A percentile compares a stretch with the other conserved stretches of the same genome.
These are phyloP conservation scores for Leishmania arabica DNA, from an alignment of 208 protist genomes.

Conservation along the genomic window DNA sequence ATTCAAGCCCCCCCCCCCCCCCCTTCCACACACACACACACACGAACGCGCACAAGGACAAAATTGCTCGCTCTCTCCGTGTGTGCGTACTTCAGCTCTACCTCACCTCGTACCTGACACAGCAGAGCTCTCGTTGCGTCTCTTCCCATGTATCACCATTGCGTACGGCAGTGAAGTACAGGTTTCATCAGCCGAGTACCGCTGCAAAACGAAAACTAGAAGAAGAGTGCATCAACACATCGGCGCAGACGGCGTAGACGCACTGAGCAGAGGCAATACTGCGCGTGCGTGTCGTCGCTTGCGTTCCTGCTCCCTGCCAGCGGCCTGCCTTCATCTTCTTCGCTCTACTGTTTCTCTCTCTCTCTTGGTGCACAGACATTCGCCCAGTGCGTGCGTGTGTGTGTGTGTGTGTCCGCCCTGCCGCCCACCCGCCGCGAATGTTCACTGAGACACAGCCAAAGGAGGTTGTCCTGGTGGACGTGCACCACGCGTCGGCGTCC, in stretches of 20 bases:
- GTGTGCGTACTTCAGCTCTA: neutral
- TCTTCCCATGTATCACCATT: neutral
- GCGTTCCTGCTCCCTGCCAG: neutral
- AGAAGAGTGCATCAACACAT: neutral
- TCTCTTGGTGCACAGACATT: neutral
- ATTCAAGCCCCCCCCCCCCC: neutral
- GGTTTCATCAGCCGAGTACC: neutral
- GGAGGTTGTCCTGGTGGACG: conserved; percentile 1
- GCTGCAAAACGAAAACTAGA: neutral
- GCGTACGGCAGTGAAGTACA: neutral
- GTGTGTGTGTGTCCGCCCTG: too few relatives aligned
- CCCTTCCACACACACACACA: neutral
- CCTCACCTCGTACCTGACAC: neutral
- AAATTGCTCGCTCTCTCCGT: neutral
- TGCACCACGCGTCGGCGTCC: neutral
- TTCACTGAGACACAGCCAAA: conserved; percentile 12
- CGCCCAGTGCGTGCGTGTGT: neutral
- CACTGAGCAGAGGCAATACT: neutral
- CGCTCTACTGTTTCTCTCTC: neutral
- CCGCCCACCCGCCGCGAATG: neutral
- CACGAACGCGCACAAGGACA: neutral
- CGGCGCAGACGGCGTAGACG: neutral
- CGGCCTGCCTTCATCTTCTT: neutral
- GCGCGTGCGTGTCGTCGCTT: neutral
- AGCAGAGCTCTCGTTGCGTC: neutral